Base-by-base conservation (phyloP, 495 filamentous ascomycete species). In the Cenococcum geophilum region DNA sequence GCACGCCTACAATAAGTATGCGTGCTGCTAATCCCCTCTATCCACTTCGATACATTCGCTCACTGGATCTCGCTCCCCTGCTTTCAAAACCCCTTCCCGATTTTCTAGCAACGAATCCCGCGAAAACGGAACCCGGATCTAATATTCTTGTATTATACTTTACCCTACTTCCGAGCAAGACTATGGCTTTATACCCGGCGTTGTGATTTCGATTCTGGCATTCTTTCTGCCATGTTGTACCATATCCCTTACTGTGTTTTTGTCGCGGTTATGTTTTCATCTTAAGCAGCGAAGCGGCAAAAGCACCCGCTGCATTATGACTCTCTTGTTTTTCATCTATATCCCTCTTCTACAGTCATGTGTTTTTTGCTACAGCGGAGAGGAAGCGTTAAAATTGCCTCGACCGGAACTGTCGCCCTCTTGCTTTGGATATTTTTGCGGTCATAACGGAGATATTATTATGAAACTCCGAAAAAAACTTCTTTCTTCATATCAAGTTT, bases 101-200 rank as follows among this genome's bases (percentile, higher is more conserved):
- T 10, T 18, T 32, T 52, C 22, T 20, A 32, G 14, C 22, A 25
- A 18, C 20, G 25, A 14, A 18, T 27, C 20, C 49, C 21, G 25
- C 45, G 2, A 45, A 45, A 45, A 45, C 11, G 18, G 4, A 51
- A 23, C 21, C 22, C 49, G 23, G 25, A 18, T 32, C 25, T 52
- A 14, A 6, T 32, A 14, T 52, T 52, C 49, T 52, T 52, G 49
- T 52, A 52, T 16, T 25, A 25, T 52, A 25, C 21, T 52, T 52
- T 5, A 16, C 27, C 22, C 10, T 23, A 32, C 25, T 23, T 52
- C 6, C 40, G 22, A 23, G 25, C 12, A 20, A 8, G 49, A 6
- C 23, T 32, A 52, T 32, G 49, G 49, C 21, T 52, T 52, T 18
- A 52, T 52, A 52, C 49, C 49, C 49, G 49, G 49, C 49, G 49